Evolutionary conservation across 1,284 basidiomycete genomes (phyloP), one percentile per base, ranked within the genome.

Genomic region (Trichosporon coremiiforme): DNA sequence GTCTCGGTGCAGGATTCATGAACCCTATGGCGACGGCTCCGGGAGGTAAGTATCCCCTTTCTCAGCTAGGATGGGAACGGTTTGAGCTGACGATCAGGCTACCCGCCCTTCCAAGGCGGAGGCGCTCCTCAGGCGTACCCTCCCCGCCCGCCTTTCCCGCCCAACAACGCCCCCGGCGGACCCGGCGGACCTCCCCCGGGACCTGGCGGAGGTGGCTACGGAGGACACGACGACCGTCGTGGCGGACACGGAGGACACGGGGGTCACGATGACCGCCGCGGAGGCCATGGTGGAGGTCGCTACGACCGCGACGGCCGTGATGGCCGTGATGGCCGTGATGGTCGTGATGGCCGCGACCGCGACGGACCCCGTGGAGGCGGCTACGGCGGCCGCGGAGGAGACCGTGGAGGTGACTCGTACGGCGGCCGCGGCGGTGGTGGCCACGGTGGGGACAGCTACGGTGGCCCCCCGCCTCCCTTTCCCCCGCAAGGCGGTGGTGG

Each of bases 81-180:
- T 0, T 1, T 20, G 0, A 64, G 36, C 47, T 66, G 67, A 66
- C 38, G 35, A 1, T 12, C 64, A 68, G 68, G 66, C 29, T 67
- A 66, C 63, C 69, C 68, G 20, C 47, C 67, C 33, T 66, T 71
- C 68, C 66, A 67, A 35, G 73, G 66, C 8, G 72, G 74, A 60
- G 55, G 69, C 35, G 70, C 69, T 22, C 57, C 68, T 53, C 88
- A 89, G 60, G 89, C 89, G 2, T 90, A 89, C 79, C 89, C 89
- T 72, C 88, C 90, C 68, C 77, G 73, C 60, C 88, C 89, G 60
- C 89, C 89, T 2, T 90, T 89, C 78, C 89, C 89, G 72, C 89
- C 90, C 62, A 57, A 71, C 50, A 73, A 31, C 85, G 85, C 68
- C 66, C 57, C 75, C 68, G 65, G 57, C 12, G 57, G 57, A 22